Base-by-base conservation (phyloP, 2,329 filamentous ascomycete genomes). In the Daldinia sp. region DNA sequence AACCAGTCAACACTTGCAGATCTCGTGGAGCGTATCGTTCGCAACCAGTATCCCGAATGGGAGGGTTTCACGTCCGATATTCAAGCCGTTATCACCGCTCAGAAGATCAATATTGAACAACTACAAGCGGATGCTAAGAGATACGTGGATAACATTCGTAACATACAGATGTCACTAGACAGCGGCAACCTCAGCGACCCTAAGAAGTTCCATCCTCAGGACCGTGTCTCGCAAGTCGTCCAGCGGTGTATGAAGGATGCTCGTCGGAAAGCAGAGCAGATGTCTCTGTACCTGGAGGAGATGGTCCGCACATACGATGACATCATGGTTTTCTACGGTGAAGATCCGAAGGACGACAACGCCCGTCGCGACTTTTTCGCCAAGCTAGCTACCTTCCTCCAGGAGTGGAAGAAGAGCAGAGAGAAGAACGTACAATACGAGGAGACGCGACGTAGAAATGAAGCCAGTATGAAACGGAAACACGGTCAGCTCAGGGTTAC, bases 191-290 rank as follows among this genome's bases (percentile, higher is more conserved):
- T 99, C 71, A 97, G 93, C 78, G 96, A 99, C 78, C 92, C 95
- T 50, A 98, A 96, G 85, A 97, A 95, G 76, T 99, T 99, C 86
- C 96, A 99, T 78, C 95, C 96, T 18, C 93, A 98, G 81, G 96
- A 99, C 80, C 93, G 96, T 68, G 94, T 98, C 48, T 92, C 91
- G 70, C 93, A 97, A 81, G 87, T 98, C 37, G 94, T 97, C 62
- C 93, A 97, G 81, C 88, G 95, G 58, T 91, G 88, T 72, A 98
- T 99, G 95, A 98, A 98, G 83, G 96, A 99, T 73, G 96, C 96
- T 20, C 86, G 96, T 69, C 88, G 95, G 75, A 99, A 98, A 84
- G 94, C 96, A 2, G 95, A 98, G 80, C 96, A 98, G 83, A 92
- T 98, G 90, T 88, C 93, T 78, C 84, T 98, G 23, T 98, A 97